Percentiles rank a stretch among this genome's conserved stretches.
Conservation (phyloP, 2,329 filamentous ascomycete species). For the Fusarium decemcellulare region DNA sequence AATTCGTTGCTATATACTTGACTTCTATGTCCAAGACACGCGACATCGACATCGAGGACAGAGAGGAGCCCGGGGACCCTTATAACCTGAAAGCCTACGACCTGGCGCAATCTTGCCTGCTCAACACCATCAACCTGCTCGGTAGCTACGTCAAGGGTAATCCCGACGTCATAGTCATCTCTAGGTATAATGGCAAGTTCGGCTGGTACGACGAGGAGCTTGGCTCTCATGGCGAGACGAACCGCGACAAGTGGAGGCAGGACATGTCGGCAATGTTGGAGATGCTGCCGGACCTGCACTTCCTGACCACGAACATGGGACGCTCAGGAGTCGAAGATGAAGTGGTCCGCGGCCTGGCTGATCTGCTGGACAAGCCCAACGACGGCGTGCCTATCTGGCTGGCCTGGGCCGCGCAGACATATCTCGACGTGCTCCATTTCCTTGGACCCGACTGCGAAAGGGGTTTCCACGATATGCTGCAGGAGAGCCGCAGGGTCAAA, state of each 20-base stretch:
- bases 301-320: constrained; percentile 17
- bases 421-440: constrained; percentile 36
- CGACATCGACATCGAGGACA: constrained; percentile 13
- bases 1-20: constrained; percentile 8
- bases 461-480: constrained; percentile 13
- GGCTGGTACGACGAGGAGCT: constrained; percentile 38
- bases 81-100: constrained; percentile 32
- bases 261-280: constrained; percentile 32
- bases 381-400: constrained; percentile 27
- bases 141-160: background rate
- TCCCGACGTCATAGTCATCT: background rate
- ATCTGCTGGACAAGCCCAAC: background rate
- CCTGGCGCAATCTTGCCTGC: constrained; percentile 1
- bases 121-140: constrained; percentile 20
- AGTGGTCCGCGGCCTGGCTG: constrained; percentile 24
- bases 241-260: constrained; percentile 20
- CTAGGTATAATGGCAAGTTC: constrained; percentile 34
- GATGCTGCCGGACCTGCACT: constrained; percentile 23
- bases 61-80: background rate
- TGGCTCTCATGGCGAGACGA: background rate
- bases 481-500: constrained; percentile 34
- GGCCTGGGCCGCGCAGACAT: constrained; percentile 32
- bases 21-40: background rate
- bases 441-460: background rate
- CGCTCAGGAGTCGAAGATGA: constrained; percentile 37